Evolutionary conservation across 495 filamentous ascomycete genomes (phyloP), one percentile per base, ranked within the genome.

Genomic region (Jackrogersella minutella): DNA sequence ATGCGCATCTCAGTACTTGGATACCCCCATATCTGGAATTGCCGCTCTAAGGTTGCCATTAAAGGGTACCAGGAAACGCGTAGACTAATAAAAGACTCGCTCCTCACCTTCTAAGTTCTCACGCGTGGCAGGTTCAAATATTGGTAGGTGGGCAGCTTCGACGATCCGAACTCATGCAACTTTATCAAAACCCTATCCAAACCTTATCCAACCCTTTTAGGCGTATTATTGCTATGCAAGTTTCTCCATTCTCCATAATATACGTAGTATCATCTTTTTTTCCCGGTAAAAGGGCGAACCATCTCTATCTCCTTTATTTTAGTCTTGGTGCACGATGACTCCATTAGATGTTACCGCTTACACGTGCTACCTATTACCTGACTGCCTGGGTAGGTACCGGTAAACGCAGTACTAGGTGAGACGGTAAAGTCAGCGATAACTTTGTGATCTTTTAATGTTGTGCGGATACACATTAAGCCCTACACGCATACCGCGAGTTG

Each of bases 1-100:
- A 49, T 43, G 54, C 39, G 49, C 11, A 40, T 49, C 17, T 31
- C 22, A 34, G 28, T 58, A 49, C n/a, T 37, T 33, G 19, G 41
- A 31, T 53, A 62, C 44, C 14, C n/a, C 30, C 8, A n/a, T 41
- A 40, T 6, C 31, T 33, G 10, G 50, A 50, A 47, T 64, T 69
- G 60, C 66, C 60, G 59, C 60, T 56, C 16, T 62, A 54, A n/a
- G n/a, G n/a, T n/a, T n/a, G 11, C 66, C 59, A 36, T 68, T 46
- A 22, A 51, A 62, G 26, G 22, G 33, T 17, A 24, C 21, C 28
- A 19, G 31, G 22, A 47, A 68, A 68, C 64, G 64, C 64, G 64
- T 62, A n/a, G n/a, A n/a, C n/a, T n/a, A n/a, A n/a, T n/a, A n/a
- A n/a, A n/a, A 54, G 40, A 57, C 51, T 21, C 34, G 30, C 22